Conservation (phyloP, 2,329 filamentous ascomycete species). For the Aaosphaeria arxii region DNA sequence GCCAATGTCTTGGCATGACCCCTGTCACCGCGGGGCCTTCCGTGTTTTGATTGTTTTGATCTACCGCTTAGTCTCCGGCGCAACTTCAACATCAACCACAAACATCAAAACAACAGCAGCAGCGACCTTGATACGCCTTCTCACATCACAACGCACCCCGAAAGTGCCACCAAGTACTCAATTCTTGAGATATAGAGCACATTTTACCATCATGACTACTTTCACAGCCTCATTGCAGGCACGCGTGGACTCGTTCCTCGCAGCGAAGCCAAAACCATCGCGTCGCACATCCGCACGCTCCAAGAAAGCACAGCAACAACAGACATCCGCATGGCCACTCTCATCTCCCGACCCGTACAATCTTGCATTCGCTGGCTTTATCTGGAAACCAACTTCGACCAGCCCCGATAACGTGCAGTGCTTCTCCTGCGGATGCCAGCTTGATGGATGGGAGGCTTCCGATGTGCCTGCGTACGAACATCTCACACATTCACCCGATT, state of each 20-base stretch:
- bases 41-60: neutral
- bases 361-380: slow-evolving; percentile 90
- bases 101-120: neutral
- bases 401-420: slow-evolving; percentile 87
- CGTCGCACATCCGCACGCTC: slow-evolving; percentile 62
- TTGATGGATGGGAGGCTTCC: slow-evolving; percentile 88
- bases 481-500: slow-evolving; percentile 74
- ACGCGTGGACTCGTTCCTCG: slow-evolving; percentile 77
- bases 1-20: no score
- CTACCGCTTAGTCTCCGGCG: neutral
- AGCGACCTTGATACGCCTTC: neutral
- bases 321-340: slow-evolving; percentile 69
- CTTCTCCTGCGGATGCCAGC: slow-evolving; percentile 77
- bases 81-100: neutral
- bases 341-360: slow-evolving; percentile 62
- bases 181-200: neutral
- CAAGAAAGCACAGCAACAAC: neutral
- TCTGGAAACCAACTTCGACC: slow-evolving; percentile 71
- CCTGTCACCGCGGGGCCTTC: neutral
- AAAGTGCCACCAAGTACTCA: neutral
- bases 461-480: slow-evolving; percentile 86
- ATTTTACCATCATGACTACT: slow-evolving; percentile 20
- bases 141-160: neutral
- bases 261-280: slow-evolving; percentile 60
- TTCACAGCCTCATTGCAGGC: slow-evolving; percentile 65